Evolutionary conservation across 2,329 filamentous ascomycete genomes (phyloP).

Genomic region (Nemania abortiva): DNA sequence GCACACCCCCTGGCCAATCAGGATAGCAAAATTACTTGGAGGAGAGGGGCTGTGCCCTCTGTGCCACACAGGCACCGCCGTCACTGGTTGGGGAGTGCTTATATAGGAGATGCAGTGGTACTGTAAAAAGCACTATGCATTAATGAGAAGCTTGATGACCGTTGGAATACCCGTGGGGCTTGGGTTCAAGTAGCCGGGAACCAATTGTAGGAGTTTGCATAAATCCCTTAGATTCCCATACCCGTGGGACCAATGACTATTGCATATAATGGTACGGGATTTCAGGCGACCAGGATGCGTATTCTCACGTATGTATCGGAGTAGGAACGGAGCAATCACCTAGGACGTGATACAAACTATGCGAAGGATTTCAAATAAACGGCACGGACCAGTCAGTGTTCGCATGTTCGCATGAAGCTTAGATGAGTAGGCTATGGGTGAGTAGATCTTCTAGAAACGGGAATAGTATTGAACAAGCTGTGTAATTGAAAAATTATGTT

Average conservation of each 20-base stretch:
- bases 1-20: constrained; percentile 13
- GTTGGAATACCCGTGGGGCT: neutral
- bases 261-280: neutral
- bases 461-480: neutral
- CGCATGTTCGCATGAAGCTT: neutral
- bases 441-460: neutral
- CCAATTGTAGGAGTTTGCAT: constrained; percentile 18
- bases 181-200: neutral
- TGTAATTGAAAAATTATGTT: constrained; percentile 1
- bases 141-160: constrained; percentile 13
- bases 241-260: neutral
- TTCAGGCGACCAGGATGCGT: neutral
- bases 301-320: neutral
- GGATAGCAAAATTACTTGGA: neutral
- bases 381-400: neutral
- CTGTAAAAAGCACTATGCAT: constrained; percentile 18
- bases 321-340: neutral
- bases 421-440: neutral
- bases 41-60: constrained; percentile 20
- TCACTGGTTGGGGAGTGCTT: constrained; percentile 15
- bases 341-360: constrained; percentile 1
- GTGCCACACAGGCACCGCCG: constrained; percentile 17
- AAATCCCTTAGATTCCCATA: constrained; percentile 14
- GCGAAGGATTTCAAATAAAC: neutral
- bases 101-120: constrained; percentile 22